Conservation (phyloP, 495 filamentous ascomycete species). For the Diplogelasinospora grovesii region DNA sequence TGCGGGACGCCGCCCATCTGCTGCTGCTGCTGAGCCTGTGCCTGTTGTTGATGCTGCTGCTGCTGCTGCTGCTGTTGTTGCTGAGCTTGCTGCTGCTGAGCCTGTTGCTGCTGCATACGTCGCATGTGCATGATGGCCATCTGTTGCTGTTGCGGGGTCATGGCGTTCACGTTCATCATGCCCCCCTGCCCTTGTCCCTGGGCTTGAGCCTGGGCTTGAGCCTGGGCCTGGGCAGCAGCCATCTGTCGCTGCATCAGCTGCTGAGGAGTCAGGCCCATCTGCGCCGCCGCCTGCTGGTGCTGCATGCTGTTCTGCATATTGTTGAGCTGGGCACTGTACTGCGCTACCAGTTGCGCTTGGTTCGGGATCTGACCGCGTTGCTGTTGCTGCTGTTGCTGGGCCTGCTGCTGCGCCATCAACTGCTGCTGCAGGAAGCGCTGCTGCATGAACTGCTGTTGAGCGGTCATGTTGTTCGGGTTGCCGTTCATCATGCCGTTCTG, state of each 20-base stretch:
- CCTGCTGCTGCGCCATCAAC: slow-evolving; percentile 28
- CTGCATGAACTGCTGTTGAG: slow-evolving; percentile 26
- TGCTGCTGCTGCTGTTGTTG: slow-evolving; percentile 32
- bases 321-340: slow-evolving; percentile 28
- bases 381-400: slow-evolving; percentile 16
- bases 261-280: slow-evolving; percentile 15
- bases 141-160: slow-evolving; percentile 33
- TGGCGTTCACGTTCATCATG: slow-evolving; percentile 29
- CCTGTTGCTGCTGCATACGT: slow-evolving; percentile 32
- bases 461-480: slow-evolving; percentile 22
- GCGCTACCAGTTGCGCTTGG: slow-evolving; percentile 26
- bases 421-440: slow-evolving; percentile 29
- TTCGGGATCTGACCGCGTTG: slow-evolving; percentile 13
- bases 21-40: slow-evolving; percentile 18
- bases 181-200: slow-evolving; percentile 21
- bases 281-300: slow-evolving; percentile 14
- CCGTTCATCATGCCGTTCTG: slow-evolving; percentile 33
- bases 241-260: slow-evolving; percentile 17
- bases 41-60: slow-evolving; percentile 33
- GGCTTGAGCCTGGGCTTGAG: slow-evolving; percentile 12
- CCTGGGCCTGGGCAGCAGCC: slow-evolving; percentile 22
- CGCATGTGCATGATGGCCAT: slow-evolving; percentile 15
- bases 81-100: slow-evolving; percentile 31
- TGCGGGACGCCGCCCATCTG: slow-evolving; percentile 3
- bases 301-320: slow-evolving; percentile 14